Evolutionary conservation across 164 flowering plant species (phyloP).

Genomic region (grape (Vitis vinifera)): ASM3070453v1 NC_081805.1:5100501-5101000

Average conservation of each 20-base stretch:
- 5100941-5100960: slow-evolving; percentile 50
- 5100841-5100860: slow-evolving; percentile 19
- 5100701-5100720: slow-evolving; percentile 70
- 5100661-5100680: not conserved
- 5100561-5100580: too few species aligned
- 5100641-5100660: too few species aligned
- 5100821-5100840: slow-evolving; percentile 35
- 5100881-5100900: slow-evolving; percentile 19
- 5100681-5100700: slow-evolving; percentile 50
- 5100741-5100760: slow-evolving; percentile 42
- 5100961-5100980: slow-evolving; percentile 68
- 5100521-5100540: too few species aligned
- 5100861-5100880: slow-evolving; percentile 12
- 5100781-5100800: slow-evolving; percentile 52
- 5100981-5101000: slow-evolving; percentile 63
- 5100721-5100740: slow-evolving; percentile 55
- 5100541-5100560: too few species aligned
- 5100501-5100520: too few species aligned
- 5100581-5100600: too few species aligned
- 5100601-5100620: too few species aligned
- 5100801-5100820: slow-evolving; percentile 45
- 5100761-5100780: slow-evolving; percentile 26
- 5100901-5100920: slow-evolving; percentile 5
- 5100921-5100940: not conserved
- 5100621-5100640: too few species aligned